phyloP scores from a whole-genome alignment of 179 eudicot genomes.

The Heliamphora pulchella region DNA sequence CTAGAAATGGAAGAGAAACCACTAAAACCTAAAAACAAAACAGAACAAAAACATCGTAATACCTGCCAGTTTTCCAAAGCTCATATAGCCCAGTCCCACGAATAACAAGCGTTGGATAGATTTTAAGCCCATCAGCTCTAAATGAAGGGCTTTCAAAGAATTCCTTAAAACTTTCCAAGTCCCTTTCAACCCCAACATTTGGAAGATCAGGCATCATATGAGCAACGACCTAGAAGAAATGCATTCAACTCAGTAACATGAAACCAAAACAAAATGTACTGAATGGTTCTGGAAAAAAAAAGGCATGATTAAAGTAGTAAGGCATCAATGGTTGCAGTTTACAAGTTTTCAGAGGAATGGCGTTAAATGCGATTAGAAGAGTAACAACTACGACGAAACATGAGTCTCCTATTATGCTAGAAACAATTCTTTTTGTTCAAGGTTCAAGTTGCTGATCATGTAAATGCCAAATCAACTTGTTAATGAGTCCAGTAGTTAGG shows the following conservation, averaged over 20 bases:
- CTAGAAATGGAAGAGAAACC: neutral
- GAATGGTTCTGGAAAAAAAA: neutral
- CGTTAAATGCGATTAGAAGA: neutral
- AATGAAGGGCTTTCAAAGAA: conserved; percentile 94
- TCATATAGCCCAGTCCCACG: conserved; percentile 99
- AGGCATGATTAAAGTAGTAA: neutral
- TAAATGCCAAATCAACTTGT: neutral
- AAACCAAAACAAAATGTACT: neutral
- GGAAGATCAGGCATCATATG: conserved; percentile 99
- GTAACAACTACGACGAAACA: conserved; percentile 1
- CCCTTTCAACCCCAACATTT: conserved; percentile 96
- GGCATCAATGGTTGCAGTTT: neutral
- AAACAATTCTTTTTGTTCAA: neutral
- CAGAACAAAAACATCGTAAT: conserved; percentile 8
- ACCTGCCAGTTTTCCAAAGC: conserved; percentile 99
- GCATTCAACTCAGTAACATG: neutral
- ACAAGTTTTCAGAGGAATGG: neutral
- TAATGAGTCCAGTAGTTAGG: neutral
- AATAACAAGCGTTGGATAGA: conserved; percentile 97
- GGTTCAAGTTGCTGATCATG: neutral
- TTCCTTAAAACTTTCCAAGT: conserved; percentile 94
- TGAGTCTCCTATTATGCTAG: neutral
- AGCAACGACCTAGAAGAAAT: conserved; percentile 75
- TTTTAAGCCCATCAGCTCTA: conserved; percentile 94
- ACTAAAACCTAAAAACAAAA: neutral